Base-by-base conservation (phyloP, 208 protist genomes). In the Polymyxa betae region DNA sequence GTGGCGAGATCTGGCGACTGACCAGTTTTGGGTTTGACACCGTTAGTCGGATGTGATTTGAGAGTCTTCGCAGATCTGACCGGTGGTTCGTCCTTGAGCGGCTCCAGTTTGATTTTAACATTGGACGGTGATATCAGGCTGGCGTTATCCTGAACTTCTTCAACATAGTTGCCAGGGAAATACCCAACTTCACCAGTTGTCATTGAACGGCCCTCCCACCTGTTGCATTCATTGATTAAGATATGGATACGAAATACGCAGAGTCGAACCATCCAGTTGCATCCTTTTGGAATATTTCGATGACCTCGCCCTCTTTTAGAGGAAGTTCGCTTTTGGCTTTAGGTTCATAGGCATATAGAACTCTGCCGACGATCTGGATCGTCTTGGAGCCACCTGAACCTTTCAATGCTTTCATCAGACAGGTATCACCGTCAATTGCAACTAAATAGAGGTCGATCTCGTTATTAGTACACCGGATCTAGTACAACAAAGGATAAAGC, bases 161-260 rank as follows among this genome's bases (percentile, higher is more conserved):
- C 72, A n/a, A 82, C 72, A 35, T 45, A 82, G n/a, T 82, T 82
- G 16, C 72, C 72, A 43, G 72, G 72, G 40, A 82, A 82, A 43
- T 82, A 82, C 16, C 72, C 72, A n/a, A 82, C 72, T n/a, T 82
- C 72, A n/a, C 72, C 72, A 45, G 72, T 40, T n/a, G 72, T 43
- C 10, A 5, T 38, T 16, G 35, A 45, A 20, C 72, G 5, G 10
- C 72, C 72, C n/a, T 82, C 72, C 72, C 72, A 82, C 72, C 72
- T 82, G 5, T n/a, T 35, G n/a, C 16, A 43, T 82, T n/a, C 5
- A 82, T n/a, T n/a, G n/a, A n/a, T n/a, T n/a, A n/a, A n/a, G n/a
- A n/a, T n/a, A n/a, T n/a, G n/a, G n/a, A n/a, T n/a, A n/a, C n/a
- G n/a, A n/a, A n/a, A n/a, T n/a, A n/a, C n/a, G n/a, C n/a, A n/a